These are phyloP conservation scores for Phytophthora foliorum DNA, from an alignment of 352 stramenopile species.

Conservation along the genomic window DNA sequence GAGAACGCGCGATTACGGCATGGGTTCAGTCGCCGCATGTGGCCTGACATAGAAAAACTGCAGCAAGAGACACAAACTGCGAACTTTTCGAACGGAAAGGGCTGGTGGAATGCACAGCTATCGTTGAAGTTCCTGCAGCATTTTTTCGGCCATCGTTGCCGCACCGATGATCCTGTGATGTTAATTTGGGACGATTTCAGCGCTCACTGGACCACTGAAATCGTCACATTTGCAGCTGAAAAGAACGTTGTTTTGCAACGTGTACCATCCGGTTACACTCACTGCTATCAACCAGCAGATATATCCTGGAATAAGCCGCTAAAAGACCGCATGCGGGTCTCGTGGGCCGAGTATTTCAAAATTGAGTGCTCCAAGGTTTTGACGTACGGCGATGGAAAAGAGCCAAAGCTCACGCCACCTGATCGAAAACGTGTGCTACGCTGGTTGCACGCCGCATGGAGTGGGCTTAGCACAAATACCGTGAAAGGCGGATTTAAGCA, in stretches of 20 bases:
- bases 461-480: background rate
- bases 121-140: constrained; percentile 24
- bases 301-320: constrained; percentile 34
- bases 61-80: constrained; percentile 3
- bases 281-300: constrained; percentile 28
- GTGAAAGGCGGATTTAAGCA: constrained; percentile 8
- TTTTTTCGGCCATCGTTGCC: constrained; percentile 17
- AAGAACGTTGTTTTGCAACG: constrained; percentile 24
- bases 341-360: constrained; percentile 5
- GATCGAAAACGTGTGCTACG: too few relatives aligned
- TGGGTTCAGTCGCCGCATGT: constrained; percentile 40
- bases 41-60: constrained; percentile 25
- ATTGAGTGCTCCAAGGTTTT: background rate
- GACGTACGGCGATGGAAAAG: background rate
- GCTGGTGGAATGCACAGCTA: constrained; percentile 25
- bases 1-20: constrained; percentile 26
- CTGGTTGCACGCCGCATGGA: constrained; percentile 8
- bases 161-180: constrained; percentile 17
- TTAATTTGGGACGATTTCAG: constrained; percentile 39
- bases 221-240: constrained; percentile 6
- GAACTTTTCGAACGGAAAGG: constrained; percentile 37
- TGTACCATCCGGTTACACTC: constrained; percentile 22
- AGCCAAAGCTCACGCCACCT: background rate
- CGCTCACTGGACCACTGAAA: constrained; percentile 28
- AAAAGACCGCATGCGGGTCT: constrained; percentile 13